Base-by-base conservation (phyloP, 148 eudicot genomes). In the Beta vulgaris region DNA sequence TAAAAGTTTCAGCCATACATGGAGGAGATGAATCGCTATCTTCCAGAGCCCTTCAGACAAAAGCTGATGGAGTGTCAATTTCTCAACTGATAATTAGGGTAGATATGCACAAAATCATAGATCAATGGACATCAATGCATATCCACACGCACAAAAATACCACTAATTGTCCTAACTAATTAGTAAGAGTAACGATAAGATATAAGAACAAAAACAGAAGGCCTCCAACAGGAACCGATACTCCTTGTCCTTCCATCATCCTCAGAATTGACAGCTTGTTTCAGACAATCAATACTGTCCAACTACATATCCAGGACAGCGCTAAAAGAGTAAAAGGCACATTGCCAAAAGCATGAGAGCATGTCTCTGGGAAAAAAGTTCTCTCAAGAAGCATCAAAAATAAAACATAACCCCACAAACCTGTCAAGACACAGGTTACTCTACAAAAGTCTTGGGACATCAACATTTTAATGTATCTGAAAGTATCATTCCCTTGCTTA, bases 21-120 rank as follows among this genome's bases (percentile, higher is more conserved):
- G 98, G 96, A 43, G 98, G 96, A 75, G 93, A 88, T 70, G 93
- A 84, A 81, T 93, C 93, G 77, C 82, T 71, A 83, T 93, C 93
- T 86, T 89, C 96, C 79, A 89, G 76, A 76, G 89, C 92, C 96
- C 98, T 93, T 72, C 70, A 82, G 72, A 74, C 73, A 73, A 73
- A 64, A 82, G 53, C 78, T 81, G 78, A 76, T 43, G 34, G 55
- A 72, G 55, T 73, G 77, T 84, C 82, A 84, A 74, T 61, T 74
- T 73, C 62, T 25, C 36, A 48, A 54, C 37, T 2, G n/a, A 49
- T 51, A 37, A 78, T 69, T 26, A 61, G 74, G 54, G 42, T 49
- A 51, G 19, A 39, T 68, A 67, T 59, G 26, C 14, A 40, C 44
- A 48, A 63, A 72, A 37, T 13, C 31, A 37, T 49, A 13, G 6